Conservation (phyloP, 768 basidiomycete genomes). For the Dictyophora rubrovolvata region DNA sequence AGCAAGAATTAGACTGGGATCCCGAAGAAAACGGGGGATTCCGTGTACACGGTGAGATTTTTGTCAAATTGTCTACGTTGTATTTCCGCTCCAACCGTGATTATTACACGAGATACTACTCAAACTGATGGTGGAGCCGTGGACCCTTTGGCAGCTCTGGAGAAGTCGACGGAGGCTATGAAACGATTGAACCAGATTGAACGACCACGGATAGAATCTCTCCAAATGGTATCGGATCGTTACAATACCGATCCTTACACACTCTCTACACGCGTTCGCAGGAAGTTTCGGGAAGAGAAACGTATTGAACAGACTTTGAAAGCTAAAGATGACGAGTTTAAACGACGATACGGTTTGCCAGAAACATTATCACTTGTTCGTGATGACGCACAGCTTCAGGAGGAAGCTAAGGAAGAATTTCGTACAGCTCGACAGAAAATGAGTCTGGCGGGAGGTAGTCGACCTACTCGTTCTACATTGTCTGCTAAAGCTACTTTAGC, state of each 20-base stretch:
- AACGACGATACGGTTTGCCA: conserved; percentile 69
- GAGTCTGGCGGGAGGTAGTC: conserved; percentile 11
- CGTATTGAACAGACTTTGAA: conserved; percentile 62
- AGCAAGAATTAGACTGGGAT: conserved; percentile 95
- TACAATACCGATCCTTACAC: conserved; percentile 81
- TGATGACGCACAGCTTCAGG: conserved; percentile 49
- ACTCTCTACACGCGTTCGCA: conserved; percentile 64
- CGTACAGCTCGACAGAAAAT: conserved; percentile 38
- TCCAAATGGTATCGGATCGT: conserved; percentile 68
- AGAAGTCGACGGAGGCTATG: conserved; percentile 78
- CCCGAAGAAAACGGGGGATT: conserved; percentile 93
- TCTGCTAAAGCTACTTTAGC: conserved; percentile 4
- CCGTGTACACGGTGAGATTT: conserved; percentile 62
- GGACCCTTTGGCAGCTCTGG: conserved; percentile 81
- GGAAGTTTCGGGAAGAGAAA: conserved; percentile 81
- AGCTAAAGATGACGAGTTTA: conserved; percentile 59
- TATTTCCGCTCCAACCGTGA: not conserved
- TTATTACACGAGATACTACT: conserved; percentile 32
- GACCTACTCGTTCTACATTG: not conserved
- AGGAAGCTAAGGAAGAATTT: conserved; percentile 60
- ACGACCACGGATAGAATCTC: conserved; percentile 68
- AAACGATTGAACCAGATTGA: conserved; percentile 62
- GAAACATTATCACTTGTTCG: conserved; percentile 49
- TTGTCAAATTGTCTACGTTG: not conserved
- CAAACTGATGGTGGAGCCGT: conserved; percentile 49